phyloP scores from a whole-genome alignment of 257 asterid species.

The Phtheirospermum japonicum region DNA sequence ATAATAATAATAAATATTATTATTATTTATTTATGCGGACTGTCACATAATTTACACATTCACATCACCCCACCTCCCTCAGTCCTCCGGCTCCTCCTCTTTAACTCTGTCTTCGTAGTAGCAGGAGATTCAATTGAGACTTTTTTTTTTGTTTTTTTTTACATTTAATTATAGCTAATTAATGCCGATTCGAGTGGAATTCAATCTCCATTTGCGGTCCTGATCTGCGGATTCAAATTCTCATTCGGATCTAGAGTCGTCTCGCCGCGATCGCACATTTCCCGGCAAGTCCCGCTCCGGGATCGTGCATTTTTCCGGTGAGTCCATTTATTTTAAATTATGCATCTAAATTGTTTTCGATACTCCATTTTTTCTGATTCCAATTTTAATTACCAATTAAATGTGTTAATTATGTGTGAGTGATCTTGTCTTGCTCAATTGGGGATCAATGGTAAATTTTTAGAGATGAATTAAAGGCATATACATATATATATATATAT shows the following conservation, averaged over 20 bases:
- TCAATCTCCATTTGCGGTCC: conserved; percentile 31
- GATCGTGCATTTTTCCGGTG: conserved; percentile 12
- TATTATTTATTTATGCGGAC: conserved; percentile 15
- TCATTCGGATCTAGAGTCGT: conserved; percentile 38
- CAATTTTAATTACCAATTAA: conserved; percentile 18
- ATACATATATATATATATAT: too few relatives aligned
- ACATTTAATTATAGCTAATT: not conserved
- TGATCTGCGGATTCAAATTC: conserved; percentile 25
- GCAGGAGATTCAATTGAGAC: not conserved
- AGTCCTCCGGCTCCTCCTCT: not conserved
- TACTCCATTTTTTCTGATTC: conserved; percentile 7
- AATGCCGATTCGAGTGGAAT: conserved; percentile 8
- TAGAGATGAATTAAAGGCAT: conserved; percentile 1
- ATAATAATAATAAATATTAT: conserved; percentile 25
- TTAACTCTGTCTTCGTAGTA: not conserved
- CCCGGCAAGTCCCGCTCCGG: not conserved
- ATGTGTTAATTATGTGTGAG: conserved; percentile 15
- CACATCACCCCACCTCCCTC: not conserved
- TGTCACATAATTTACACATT: conserved; percentile 13
- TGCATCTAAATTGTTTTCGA: not conserved
- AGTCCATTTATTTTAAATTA: not conserved
- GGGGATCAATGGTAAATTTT: conserved; percentile 12
- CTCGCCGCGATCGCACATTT: conserved; percentile 33
- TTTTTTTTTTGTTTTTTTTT: too few relatives aligned
- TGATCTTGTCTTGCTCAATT: conserved; percentile 20